Evolutionary conservation across 257 asterid species (phyloP).

Genomic region (Nicotiana obtusifolia): DNA sequence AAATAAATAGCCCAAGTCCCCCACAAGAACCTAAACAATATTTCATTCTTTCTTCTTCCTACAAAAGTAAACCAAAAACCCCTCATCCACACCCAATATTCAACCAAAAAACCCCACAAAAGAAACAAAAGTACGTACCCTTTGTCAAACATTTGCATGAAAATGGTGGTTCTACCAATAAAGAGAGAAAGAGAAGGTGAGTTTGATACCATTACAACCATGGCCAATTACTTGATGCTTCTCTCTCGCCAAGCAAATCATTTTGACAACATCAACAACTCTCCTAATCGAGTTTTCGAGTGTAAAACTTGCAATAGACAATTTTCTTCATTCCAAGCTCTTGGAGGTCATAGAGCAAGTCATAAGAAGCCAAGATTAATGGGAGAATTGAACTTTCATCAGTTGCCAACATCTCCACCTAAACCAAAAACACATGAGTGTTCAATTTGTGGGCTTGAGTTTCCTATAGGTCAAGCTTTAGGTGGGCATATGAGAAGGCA

Average conservation of each 20-base stretch:
- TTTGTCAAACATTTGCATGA: not conserved
- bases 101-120: not conserved
- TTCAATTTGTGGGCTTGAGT: slow-evolving; percentile 53
- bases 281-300: slow-evolving; percentile 36
- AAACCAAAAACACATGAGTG: slow-evolving; percentile 60
- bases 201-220: slow-evolving; percentile 18
- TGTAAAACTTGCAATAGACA: slow-evolving; percentile 62
- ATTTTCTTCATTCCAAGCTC: slow-evolving; percentile 69
- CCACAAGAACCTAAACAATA: not conserved
- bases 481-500: slow-evolving; percentile 78
- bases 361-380: slow-evolving; percentile 51
- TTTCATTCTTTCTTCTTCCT: not conserved
- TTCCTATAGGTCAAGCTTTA: slow-evolving; percentile 59
- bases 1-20: not conserved
- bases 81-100: not conserved
- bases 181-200: slow-evolving; percentile 32
- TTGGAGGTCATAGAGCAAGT: slow-evolving; percentile 83
- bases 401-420: slow-evolving; percentile 27
- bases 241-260: slow-evolving; percentile 23
- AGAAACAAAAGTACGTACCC: no score
- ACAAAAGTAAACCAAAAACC: not conserved
- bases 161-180: slow-evolving; percentile 17
- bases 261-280: not conserved
- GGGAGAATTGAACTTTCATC: slow-evolving; percentile 16
- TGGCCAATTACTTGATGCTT: slow-evolving; percentile 42